Evolutionary conservation across 176 grass and related monocot genomes (phyloP).

Genomic region (Sorghum bicolor): DNA sequence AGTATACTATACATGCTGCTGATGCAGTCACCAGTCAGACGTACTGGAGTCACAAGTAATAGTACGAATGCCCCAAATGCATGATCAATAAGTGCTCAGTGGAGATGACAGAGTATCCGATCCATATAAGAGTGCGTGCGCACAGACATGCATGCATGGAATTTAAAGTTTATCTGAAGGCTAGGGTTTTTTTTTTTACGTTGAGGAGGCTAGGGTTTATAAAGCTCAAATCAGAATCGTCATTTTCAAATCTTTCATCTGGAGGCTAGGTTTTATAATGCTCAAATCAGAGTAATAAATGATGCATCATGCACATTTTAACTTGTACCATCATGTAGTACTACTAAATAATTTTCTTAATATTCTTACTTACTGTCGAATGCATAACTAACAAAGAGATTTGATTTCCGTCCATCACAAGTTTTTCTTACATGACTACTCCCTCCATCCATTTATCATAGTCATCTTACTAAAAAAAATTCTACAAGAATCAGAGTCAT

Average conservation of each 20-base stretch:
- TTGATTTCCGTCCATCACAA: no score
- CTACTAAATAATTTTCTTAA: neutral
- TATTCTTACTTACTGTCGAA: neutral
- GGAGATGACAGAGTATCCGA: neutral
- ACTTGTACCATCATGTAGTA: no score
- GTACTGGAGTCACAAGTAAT: neutral
- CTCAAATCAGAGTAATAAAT: no score
- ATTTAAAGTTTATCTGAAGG: neutral
- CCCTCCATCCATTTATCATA: no score
- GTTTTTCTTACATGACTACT: no score
- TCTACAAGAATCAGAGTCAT: no score
- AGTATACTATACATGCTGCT: neutral
- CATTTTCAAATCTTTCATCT: neutral
- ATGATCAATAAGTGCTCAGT: neutral
- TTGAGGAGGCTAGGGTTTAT: no score
- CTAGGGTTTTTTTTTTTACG: no score
- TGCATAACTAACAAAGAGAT: neutral
- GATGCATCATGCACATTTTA: no score
- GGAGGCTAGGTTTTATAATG: no score
- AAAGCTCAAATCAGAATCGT: no score
- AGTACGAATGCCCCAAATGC: neutral
- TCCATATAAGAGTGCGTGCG: neutral
- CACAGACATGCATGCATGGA: neutral
- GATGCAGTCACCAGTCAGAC: neutral
- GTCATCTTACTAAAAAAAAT: no score